Conservation (phyloP, 805 yeast genomes). For the Grigorovia humatica region DNA sequence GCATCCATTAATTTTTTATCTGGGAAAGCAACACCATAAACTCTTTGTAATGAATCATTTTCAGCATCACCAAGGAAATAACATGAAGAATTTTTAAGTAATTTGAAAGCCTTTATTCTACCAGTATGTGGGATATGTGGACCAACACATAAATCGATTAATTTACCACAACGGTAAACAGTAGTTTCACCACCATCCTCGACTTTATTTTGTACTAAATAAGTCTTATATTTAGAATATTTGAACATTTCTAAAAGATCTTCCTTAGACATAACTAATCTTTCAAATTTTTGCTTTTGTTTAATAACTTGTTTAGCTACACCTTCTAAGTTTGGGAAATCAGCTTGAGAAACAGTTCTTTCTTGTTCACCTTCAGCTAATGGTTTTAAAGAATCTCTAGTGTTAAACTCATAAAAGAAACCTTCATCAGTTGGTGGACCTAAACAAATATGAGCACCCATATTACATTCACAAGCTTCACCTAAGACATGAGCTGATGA, state of each 20-base stretch:
- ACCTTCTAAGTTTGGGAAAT: slow-evolving; percentile 74
- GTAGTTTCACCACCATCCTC: slow-evolving; percentile 96
- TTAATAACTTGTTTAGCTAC: slow-evolving; percentile 84
- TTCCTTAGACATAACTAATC: slow-evolving; percentile 87
- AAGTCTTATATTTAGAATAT: slow-evolving; percentile 92
- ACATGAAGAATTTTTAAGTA: slow-evolving; percentile 90
- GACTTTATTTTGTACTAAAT: slow-evolving; percentile 73
- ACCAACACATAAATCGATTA: slow-evolving; percentile 94
- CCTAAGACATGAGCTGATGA: slow-evolving; percentile 97
- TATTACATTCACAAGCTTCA: slow-evolving; percentile 94
- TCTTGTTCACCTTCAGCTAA: slow-evolving; percentile 63
- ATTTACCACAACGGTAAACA: slow-evolving; percentile 94
- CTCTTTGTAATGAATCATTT: slow-evolving; percentile 93
- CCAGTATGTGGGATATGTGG: slow-evolving; percentile 98
- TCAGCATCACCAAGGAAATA: slow-evolving; percentile 88
- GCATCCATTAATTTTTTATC: slow-evolving; percentile 94
- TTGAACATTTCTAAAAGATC: slow-evolving; percentile 84
- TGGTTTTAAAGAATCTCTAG: slow-evolving; percentile 31
- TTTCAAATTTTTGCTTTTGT: slow-evolving; percentile 90
- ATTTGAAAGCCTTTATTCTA: slow-evolving; percentile 85
- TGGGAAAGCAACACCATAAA: slow-evolving; percentile 97
- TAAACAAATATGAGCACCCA: slow-evolving; percentile 83
- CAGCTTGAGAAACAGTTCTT: slow-evolving; percentile 66
- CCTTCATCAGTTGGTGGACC: slow-evolving; percentile 99
- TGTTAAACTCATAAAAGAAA: slow-evolving; percentile 91